Base-by-base conservation (phyloP, 1,139 yeast species). In the Zygosaccharomyces pseudobailii region DNA sequence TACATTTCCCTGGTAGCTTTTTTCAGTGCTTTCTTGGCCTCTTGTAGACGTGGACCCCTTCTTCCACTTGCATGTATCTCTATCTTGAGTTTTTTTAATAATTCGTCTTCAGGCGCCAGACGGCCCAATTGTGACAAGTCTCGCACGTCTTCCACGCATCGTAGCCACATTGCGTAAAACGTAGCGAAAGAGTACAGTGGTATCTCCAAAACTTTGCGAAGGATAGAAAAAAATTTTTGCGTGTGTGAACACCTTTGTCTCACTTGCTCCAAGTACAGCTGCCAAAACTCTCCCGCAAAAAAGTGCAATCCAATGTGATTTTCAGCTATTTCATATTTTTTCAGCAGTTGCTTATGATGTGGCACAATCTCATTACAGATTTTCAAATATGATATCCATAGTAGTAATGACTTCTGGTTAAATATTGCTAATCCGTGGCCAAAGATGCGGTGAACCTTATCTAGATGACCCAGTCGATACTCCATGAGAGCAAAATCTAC, bases 181-280 rank as follows among this genome's bases (percentile, higher is more conserved):
- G 77, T 73, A 10, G 86, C 77, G 64, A 80, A 89, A 56, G 88
- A 87, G 65, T 88, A 88, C 30, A 84, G 56, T 0, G 97, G 97
- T 2, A 86, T 69, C 54, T 82, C 87, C 7, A 87, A 64, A 7
- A 84, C 69, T 38, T 82, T 72, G 46, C 89, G 71, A 33, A 89
- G 67, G 9, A 88, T 55, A 37, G 65, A 59, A 46, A 67, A 67
- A 61, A 74, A 74, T 51, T 74, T 73, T 48, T 73, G 73, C 10
- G 59, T 61, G 54, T 69, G 50, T 51, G 66, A 62, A 58, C 71
- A 55, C 55, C 76, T 57, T 57, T 62, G 46, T 65, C 71, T 59
- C 61, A 74, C 69, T 72, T 82, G 82, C 6, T 77, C 72, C 34
- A 90, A 61, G 60, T 87, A 90, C 38, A 78, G 62, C 53, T 80